Evolutionary conservation across 768 basidiomycete species (phyloP), one percentile per base, ranked within the genome.

Genomic region (Leccinum ochraceum): DNA sequence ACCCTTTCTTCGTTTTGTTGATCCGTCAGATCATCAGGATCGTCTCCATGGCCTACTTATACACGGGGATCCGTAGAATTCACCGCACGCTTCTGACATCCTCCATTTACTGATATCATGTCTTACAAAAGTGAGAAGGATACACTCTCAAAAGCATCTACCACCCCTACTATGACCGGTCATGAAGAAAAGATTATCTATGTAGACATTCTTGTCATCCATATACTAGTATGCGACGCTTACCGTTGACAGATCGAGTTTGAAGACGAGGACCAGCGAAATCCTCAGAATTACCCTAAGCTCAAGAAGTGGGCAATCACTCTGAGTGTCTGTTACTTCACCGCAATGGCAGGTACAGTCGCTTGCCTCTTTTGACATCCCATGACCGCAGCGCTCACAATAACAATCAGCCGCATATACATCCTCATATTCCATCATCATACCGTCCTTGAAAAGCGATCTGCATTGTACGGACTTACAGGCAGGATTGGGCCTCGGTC

Each of bases 381-480:
- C 24, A 11, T 10, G 2, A 11, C 9, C 3, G 49, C 14, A 5
- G 44, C n/a, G 30, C 57, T 64, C 17, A 69, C 6, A 17, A 3
- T n/a, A 5, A 11, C 1, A 3, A 49, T 49, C 30, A 84, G 87
- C 80, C n/a, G 78, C 82, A 1, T 71, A 79, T 5, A 72, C 80
- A 3, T 76, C 81, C 5, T 77, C 83, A 0, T 89, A 83, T 70
- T 79, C 79, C 30, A 71, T 85, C 57, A 87, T 87, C 1, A 77
- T 79, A 61, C 65, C 76, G 0, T 83, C 84, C 0, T 86, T 90
- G 86, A 80, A 67, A 10, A 61, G 54, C 6, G 78, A 79, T 46
- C 62, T 81, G 20, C 70, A 80, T 54, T 82, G 79, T 63, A 79
- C 80, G 0, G 48, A 72, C 10, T 72, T 81, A 17, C 74, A 82